Evolutionary conservation across 1,284 basidiomycete species (phyloP), one percentile per base, ranked within the genome.

Genomic region (Trichosporon sp.): DNA sequence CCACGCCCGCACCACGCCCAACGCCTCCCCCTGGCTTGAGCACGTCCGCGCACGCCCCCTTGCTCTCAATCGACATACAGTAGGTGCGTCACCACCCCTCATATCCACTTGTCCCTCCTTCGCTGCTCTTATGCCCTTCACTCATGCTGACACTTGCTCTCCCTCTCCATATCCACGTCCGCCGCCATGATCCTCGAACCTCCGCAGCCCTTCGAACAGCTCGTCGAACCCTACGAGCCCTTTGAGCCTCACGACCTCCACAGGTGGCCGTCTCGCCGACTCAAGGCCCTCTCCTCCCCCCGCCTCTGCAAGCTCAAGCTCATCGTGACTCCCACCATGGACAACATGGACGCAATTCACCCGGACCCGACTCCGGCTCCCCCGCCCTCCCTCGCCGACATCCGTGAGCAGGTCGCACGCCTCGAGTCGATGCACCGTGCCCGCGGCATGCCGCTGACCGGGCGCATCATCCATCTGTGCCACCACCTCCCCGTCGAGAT

Each of bases 391-490:
- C 78, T 83, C 53, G 68, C 68, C 18, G 82, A 83, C 56, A 75
- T 86, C 60, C 83, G 85, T 31, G 81, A 78, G 56, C 83, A 85
- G 66, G 81, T 86, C 66, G 67, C 74, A 15, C 83, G 85, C 8
- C 89, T 93, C 75, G 91, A 94, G 81, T 86, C 86, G 1, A 85
- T 90, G 60, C 90, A 91, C 82, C 85, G 83, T 65, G 87, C 87
- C 1, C 88, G 89, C 69, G 90, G 89, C 62, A 87, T 91, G 68
- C 85, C 87, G 1, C 87, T 95, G 66, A 90, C 90, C 6, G 93
- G 93, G 6, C 88, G 93, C 64, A 91, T 95, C 79, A 87, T 95
- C 75, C 93, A 95, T 75, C 89, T 95, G 73, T 91, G 89, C 72
- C 83, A 83, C 70, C 82, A 84, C 70, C 76, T 84, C 23, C 82